These are phyloP conservation scores for Scopulariopsis brevicaulis DNA, from an alignment of 2,329 filamentous ascomycete genomes.

Conservation along the genomic window DNA sequence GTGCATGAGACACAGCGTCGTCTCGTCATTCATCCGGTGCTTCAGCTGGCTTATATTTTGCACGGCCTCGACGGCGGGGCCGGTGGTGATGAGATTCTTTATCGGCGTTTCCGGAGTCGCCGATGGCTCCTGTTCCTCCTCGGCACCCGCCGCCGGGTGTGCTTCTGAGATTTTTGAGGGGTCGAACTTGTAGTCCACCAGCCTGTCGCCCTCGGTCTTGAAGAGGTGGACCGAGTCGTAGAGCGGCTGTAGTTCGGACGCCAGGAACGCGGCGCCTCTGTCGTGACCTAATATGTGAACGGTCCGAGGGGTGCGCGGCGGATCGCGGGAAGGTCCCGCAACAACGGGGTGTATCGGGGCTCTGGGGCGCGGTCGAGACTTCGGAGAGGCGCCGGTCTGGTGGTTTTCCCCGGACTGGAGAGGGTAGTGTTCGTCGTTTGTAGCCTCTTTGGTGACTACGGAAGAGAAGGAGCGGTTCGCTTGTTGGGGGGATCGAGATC, in stretches of 20 bases:
- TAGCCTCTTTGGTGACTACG: constrained; percentile 44
- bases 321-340: neutral
- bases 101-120: neutral
- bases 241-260: neutral
- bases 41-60: constrained; percentile 47
- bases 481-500: neutral
- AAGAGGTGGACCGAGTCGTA: constrained; percentile 2
- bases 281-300: constrained; percentile 3
- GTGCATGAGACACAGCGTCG: constrained; percentile 65
- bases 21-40: constrained; percentile 54
- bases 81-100: constrained; percentile 58
- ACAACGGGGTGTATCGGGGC: neutral
- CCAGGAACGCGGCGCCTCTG: neutral
- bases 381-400: neutral
- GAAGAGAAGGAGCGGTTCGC: neutral
- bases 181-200: neutral
- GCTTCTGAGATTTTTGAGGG: neutral
- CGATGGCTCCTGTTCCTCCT: neutral
- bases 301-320: neutral
- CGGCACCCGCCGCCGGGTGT: neutral
- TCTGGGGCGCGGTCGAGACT: neutral
- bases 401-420: neutral
- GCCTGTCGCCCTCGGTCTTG: neutral
- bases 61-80: constrained; percentile 38
- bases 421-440: constrained; percentile 36